Evolutionary conservation across 768 basidiomycete species (phyloP).

Genomic region (Glaciozyma martinii): DNA sequence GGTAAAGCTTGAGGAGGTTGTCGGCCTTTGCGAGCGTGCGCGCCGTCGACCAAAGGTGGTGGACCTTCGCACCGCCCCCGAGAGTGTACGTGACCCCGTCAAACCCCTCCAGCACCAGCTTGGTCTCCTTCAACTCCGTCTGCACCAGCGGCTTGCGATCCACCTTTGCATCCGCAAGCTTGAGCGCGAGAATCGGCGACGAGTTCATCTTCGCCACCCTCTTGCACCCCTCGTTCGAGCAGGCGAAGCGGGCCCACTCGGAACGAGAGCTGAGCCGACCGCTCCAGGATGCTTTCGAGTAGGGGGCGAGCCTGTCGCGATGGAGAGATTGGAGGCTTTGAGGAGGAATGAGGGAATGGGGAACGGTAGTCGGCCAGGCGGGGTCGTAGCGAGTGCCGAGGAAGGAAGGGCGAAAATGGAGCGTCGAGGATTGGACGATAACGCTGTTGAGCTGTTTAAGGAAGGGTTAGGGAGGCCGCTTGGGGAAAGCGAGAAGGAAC

Average conservation of each 20-base stretch:
- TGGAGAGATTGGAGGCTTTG: constrained; percentile 9
- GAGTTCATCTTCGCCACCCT: too few relatives aligned
- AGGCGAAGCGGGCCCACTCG: background rate
- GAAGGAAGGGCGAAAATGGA: constrained; percentile 8
- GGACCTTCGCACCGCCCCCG: background rate
- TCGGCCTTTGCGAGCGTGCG: constrained; percentile 1
- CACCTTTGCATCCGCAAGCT: background rate
- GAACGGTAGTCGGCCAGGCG: background rate
- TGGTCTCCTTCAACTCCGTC: too few relatives aligned
- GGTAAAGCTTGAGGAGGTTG: constrained; percentile 15
- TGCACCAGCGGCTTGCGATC: background rate
- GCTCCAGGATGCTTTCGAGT: constrained; percentile 1
- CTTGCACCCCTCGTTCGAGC: too few relatives aligned
- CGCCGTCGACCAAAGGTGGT: constrained; percentile 18
- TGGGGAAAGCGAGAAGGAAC: background rate
- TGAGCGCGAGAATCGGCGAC: background rate
- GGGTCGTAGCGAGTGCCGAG: background rate
- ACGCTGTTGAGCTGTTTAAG: constrained; percentile 15
- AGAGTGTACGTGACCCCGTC: background rate
- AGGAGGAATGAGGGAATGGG: constrained; percentile 6
- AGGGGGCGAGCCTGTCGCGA: background rate
- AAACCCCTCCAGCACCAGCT: background rate
- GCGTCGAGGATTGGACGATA: background rate
- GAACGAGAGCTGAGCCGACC: constrained; percentile 9
- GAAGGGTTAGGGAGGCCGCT: too few relatives aligned